Evolutionary conservation across 2,329 filamentous ascomycete genomes (phyloP), one percentile per base, ranked within the genome.

Genomic region (Scopulariopsis brevicaulis): DNA sequence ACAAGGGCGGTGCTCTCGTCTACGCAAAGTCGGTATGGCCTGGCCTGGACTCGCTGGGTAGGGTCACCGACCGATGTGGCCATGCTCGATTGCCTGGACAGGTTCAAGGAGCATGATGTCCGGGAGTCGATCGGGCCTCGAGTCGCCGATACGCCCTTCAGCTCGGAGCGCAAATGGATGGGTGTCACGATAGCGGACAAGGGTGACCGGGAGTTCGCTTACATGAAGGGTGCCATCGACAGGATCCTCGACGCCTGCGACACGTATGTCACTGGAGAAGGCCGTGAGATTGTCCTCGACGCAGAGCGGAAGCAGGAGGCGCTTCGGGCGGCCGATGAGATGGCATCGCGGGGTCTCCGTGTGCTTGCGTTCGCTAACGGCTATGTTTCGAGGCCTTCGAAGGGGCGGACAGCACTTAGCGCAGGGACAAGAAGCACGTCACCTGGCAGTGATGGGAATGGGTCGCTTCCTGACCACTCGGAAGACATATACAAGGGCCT

Each of bases 121-220:
- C 86, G 95, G 61, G 87, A 94, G 53, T 86, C 89, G 11, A 83
- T 96, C 57, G 91, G 91, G n/a, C 80, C 82, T 35, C 87, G 93
- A 54, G 82, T 87, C 35, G 84, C 85, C 51, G 94, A 99, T 70
- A 92, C 90, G 0, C 92, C 94, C 0, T 99, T 99, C 71, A 97
- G 93, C 69, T 99, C 94, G 1, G 91, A 96, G 68, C 83, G 93
- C 59, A 99, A 99, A 72, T 99, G 93, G 93, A 99, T 99, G 95
- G 95, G 95, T 37, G 92, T 96, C 32, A 87, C 91, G 1, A 89
- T 96, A 64, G 84, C 84, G 51, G 78, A 83, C 54, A 77, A 76
- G 59, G 74, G 76, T 57, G 85, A 87, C 43, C 84, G 85, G 61
- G 89, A 96, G 65, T 85, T 90, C 63, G 92, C 90, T 0, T 99